Base-by-base conservation (phyloP, 2,329 filamentous ascomycete genomes). In the Hypoxylon sp. region DNA sequence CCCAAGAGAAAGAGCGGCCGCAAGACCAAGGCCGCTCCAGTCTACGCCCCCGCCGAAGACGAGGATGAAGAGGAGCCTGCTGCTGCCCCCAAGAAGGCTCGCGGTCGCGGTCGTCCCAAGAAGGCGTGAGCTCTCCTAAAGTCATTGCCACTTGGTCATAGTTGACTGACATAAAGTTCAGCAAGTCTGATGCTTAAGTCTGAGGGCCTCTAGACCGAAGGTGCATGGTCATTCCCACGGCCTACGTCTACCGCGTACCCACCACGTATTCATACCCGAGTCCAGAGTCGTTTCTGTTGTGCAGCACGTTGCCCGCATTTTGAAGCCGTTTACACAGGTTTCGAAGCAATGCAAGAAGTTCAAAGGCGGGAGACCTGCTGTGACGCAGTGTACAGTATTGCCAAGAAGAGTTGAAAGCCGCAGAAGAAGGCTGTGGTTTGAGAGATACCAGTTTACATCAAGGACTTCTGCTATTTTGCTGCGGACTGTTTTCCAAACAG, bases 1-100 rank as follows among this genome's bases (percentile, higher is more conserved):
- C 47, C 55, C 1, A 68, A 67, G 67, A 61, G 70, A 24, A 75
- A 72, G 65, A 66, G 67, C 42, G 64, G 66, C 40, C 69, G 70
- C 29, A 67, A 67, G 58, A 20, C 62, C 21, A 68, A 68, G 65
- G 55, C 63, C 7, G 61, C 60, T 4, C 55, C 58, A 10, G 62
- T 61, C 15, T 60, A 54, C 10, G 61, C 60, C 5, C 53, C 58
- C 11, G 62, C 60, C 15, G 61, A 56, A 3, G 60, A 66, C 23
- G 45, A 61, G 3, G 64, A 65, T 5, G 46, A 63, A 4, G 31
- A 35, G 6, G 31, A 35, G 31, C 31, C 31, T 8, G 55, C 49
- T 29, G 41, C 52, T 29, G 59, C 65, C 33, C 47, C 63, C 46
- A 67, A 70, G 51, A 46, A 20, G 21, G 43, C 40, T 53, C 65